A percentile compares a stretch with the other conserved stretches of the same genome.
phyloP scores from a whole-genome alignment of 345 rosid species.

The Gossypium herbaceum region DNA sequence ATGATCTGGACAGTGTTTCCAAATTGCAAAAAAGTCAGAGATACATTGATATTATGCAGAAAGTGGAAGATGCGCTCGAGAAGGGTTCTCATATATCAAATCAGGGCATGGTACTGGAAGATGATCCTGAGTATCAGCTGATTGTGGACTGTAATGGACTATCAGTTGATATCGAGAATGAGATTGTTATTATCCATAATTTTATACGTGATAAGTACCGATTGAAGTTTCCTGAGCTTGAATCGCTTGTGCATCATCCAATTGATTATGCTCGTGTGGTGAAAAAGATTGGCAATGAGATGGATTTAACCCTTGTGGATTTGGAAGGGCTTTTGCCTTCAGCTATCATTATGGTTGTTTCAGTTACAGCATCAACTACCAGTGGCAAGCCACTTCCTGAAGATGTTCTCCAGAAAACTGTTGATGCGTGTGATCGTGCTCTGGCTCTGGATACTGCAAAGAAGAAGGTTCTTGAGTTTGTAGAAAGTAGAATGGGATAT shows the following conservation, averaged over 20 bases:
- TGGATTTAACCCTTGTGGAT: slow-evolving; percentile 82
- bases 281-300: slow-evolving; percentile 84
- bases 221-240: slow-evolving; percentile 88
- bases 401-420: slow-evolving; percentile 71
- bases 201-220: slow-evolving; percentile 88
- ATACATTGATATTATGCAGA: slow-evolving; percentile 68
- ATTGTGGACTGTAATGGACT: slow-evolving; percentile 86
- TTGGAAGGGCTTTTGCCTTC: slow-evolving; percentile 83
- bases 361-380: slow-evolving; percentile 91
- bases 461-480: slow-evolving; percentile 93
- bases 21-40: slow-evolving; percentile 83
- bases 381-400: slow-evolving; percentile 91
- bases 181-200: slow-evolving; percentile 79
- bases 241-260: slow-evolving; percentile 84
- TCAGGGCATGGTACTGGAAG: slow-evolving; percentile 75
- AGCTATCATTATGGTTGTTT: slow-evolving; percentile 91
- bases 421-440: slow-evolving; percentile 89
- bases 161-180: slow-evolving; percentile 90
- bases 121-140: slow-evolving; percentile 90
- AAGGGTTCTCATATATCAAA: slow-evolving; percentile 54
- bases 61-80: slow-evolving; percentile 75
- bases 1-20: slow-evolving; percentile 77
- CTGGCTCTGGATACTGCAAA: slow-evolving; percentile 69
- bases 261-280: slow-evolving; percentile 95
- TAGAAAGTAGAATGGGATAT: slow-evolving; percentile 93